Conservation (phyloP, 2,329 filamentous ascomycete species). For the Botrytis aclada region DNA sequence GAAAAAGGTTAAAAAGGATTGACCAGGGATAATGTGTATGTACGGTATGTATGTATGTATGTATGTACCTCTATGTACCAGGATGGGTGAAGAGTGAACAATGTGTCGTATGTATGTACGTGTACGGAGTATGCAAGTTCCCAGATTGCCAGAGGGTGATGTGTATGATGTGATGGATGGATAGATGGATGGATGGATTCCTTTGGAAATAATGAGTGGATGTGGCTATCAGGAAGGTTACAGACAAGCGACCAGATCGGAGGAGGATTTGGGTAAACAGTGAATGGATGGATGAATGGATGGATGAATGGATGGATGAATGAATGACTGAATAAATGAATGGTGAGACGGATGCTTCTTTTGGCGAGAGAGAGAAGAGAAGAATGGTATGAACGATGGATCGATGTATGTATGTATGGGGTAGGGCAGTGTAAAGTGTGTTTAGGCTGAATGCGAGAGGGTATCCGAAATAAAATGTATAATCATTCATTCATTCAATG, state of each 20-base stretch:
- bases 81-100: background rate
- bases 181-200: background rate
- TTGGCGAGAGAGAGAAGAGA: background rate
- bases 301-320: background rate
- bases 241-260: background rate
- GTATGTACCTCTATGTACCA: background rate
- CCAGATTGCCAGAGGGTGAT: background rate
- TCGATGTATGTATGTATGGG: background rate
- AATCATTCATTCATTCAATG: background rate
- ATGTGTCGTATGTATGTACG: background rate
- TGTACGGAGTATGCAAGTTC: background rate
- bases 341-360: background rate
- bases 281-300: background rate
- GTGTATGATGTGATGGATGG: background rate
- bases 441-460: background rate
- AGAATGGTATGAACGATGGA: background rate
- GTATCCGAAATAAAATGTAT: background rate
- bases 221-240: background rate
- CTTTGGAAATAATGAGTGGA: slow-evolving; percentile 15
- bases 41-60: background rate
- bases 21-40: too few relatives aligned
- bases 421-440: background rate
- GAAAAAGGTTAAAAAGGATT: slow-evolving; percentile 1
- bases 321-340: background rate
- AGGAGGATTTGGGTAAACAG: background rate